Base-by-base conservation (phyloP, 345 rosid genomes). In the Xanthoceras sorbifolium region DNA sequence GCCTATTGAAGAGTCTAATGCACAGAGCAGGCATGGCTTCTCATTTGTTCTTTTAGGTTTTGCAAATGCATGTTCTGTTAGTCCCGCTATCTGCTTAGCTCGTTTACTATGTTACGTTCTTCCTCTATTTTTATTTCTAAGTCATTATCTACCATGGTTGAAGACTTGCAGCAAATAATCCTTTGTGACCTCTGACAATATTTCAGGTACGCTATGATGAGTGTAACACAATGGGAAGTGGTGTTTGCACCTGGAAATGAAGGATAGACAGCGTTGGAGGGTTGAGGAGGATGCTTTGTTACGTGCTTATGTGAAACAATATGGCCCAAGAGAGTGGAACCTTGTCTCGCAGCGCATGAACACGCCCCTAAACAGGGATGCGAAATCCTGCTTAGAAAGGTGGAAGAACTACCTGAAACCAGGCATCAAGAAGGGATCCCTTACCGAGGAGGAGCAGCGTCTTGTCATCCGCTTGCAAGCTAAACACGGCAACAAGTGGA, bases 241-340 rank as follows among this genome's bases (percentile, higher is more conserved):
- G 87, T 79, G 83, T 82, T 62, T 86, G 76, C 85, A 67, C 72
- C 77, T 84, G 92, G 96, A 90, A 85, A 97, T 97, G 99, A 97
- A 92, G 90, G 98, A 97, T 87, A 97, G 98, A 84, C 99, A 97
- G 87, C 96, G 98, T 75, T 97, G 99, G 99, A 90, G 93, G 85
- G 82, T 92, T 90, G 99, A 97, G 88, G 98, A 94, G 87, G 99
- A 94, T 80, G 89, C 94, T 67, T 83, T 97, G 32, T 77, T 97
- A 83, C 85, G 89, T 73, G 89, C 97, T 22, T 94, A 97, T 73
- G 99, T 94, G 23, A 93, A 92, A 72, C 98, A 93, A 75, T 92
- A 92, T 77, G 99, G 98, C 71, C 95, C 97, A 2, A 92, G 94
- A 81, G 99, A 96, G 84, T 93, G 99, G 98, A 89, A 88, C 75